Conservation (phyloP, 2,329 filamentous ascomycete species). For the Calonectria multiphialidica region DNA sequence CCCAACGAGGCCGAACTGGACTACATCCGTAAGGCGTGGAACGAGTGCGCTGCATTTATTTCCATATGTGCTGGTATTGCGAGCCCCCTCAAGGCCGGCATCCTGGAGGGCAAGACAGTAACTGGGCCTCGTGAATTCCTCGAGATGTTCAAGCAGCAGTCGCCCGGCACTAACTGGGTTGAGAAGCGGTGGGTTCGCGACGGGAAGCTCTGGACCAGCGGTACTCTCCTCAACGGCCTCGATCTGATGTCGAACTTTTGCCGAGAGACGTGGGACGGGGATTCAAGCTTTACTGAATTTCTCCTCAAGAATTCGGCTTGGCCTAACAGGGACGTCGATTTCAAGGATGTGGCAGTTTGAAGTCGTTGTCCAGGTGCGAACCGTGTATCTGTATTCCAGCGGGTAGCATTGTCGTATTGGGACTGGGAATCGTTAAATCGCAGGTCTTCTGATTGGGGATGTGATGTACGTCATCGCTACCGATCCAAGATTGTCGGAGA, state of each 20-base stretch:
- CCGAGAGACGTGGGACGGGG: constrained; percentile 44
- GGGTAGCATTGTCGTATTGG: too few relatives aligned
- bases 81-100: constrained; percentile 47
- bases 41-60: constrained; percentile 52
- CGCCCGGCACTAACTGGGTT: constrained; percentile 51
- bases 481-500: too few relatives aligned
- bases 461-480: too few relatives aligned
- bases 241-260: constrained; percentile 50
- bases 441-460: too few relatives aligned
- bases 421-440: too few relatives aligned
- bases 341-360: constrained; percentile 39
- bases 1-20: constrained; percentile 48
- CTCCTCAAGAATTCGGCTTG: constrained; percentile 38
- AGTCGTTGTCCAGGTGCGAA: too few relatives aligned
- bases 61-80: constrained; percentile 54
- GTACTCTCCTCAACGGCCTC: constrained; percentile 49
- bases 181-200: constrained; percentile 51
- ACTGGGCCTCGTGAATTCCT: constrained; percentile 51
- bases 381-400: too few relatives aligned
- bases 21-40: constrained; percentile 51
- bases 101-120: constrained; percentile 52
- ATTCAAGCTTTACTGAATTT: constrained; percentile 33
- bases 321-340: constrained; percentile 48
- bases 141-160: constrained; percentile 36
- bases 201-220: constrained; percentile 52